These are phyloP conservation scores for Apophysomyces trapeziformis DNA, from an alignment of 371 early-diverging fungal genomes.

Conservation along the genomic window DNA sequence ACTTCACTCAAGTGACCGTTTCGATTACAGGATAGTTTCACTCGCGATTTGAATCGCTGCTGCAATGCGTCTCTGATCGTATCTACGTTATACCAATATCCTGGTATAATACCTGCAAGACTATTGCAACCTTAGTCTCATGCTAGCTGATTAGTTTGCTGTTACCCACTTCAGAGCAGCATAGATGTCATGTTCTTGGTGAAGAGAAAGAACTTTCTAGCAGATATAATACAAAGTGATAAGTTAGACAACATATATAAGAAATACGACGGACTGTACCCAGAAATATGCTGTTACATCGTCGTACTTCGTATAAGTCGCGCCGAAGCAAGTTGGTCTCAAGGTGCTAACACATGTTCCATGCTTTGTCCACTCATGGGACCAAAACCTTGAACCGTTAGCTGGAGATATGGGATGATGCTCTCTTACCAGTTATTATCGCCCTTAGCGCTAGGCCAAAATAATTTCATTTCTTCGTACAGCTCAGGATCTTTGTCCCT, in stretches of 20 bases:
- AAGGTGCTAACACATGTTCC: constrained; percentile 61
- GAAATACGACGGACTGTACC: constrained; percentile 21
- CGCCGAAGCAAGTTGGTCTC: constrained; percentile 49
- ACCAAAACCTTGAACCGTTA: constrained; percentile 34
- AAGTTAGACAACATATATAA: neutral
- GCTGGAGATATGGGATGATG: neutral
- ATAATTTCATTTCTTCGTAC: constrained; percentile 27
- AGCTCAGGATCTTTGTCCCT: constrained; percentile 22
- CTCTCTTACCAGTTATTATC: constrained; percentile 38
- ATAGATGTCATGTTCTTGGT: neutral
- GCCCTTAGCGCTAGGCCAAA: constrained; percentile 46
- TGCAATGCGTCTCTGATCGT: constrained; percentile 41
- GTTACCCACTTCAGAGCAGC: neutral
- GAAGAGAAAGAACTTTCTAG: neutral
- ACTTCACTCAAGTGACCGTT: constrained; percentile 37
- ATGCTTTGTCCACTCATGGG: constrained; percentile 64
- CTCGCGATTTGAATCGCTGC: constrained; percentile 27
- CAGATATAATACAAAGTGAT: neutral
- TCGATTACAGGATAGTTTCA: constrained; percentile 40
- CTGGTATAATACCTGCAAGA: constrained; percentile 48
- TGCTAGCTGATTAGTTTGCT: neutral
- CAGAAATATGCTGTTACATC: constrained; percentile 54
- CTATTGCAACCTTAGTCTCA: constrained; percentile 18
- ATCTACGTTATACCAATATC: constrained; percentile 34
- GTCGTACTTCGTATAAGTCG: constrained; percentile 32